Evolutionary conservation across 768 basidiomycete species (phyloP).

Genomic region (Phanerochaete carnosa): DNA sequence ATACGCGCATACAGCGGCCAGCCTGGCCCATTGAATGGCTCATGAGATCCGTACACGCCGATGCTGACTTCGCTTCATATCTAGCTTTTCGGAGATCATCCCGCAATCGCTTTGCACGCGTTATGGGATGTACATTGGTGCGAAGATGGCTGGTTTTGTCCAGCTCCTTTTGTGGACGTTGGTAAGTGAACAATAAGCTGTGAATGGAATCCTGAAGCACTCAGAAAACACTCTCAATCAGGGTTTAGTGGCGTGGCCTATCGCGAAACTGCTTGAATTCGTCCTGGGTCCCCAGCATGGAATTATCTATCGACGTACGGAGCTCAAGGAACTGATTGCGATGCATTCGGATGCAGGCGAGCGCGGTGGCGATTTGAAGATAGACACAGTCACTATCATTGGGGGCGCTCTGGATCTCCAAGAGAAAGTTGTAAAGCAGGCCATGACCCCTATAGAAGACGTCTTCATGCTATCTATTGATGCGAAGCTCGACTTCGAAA

Average conservation of each 20-base stretch:
- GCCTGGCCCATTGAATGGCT: neutral
- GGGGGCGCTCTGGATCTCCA: constrained; percentile 88
- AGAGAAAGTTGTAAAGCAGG: constrained; percentile 56
- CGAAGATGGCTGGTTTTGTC: constrained; percentile 77
- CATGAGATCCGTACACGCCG: neutral
- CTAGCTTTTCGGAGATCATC: constrained; percentile 87
- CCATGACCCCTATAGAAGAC: constrained; percentile 76
- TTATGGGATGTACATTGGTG: constrained; percentile 84
- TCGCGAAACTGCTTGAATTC: constrained; percentile 69
- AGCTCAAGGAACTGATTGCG: constrained; percentile 88
- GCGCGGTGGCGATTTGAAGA: constrained; percentile 82
- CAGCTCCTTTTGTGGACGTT: constrained; percentile 64
- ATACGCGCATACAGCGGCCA: neutral
- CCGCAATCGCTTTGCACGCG: constrained; percentile 92
- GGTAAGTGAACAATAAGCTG: constrained; percentile 34
- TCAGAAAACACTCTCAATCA: constrained; percentile 24
- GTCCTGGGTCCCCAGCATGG: constrained; percentile 83
- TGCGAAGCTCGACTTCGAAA: constrained; percentile 76
- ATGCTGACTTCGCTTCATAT: constrained; percentile 6
- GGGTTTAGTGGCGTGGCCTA: constrained; percentile 80
- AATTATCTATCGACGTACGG: constrained; percentile 80
- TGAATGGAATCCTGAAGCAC: too few relatives aligned
- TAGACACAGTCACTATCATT: constrained; percentile 86
- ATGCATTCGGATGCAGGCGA: constrained; percentile 74
- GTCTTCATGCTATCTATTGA: constrained; percentile 91